Base-by-base conservation (phyloP, 129 eudicot genomes). In the Lactuca sativa region DNA sequence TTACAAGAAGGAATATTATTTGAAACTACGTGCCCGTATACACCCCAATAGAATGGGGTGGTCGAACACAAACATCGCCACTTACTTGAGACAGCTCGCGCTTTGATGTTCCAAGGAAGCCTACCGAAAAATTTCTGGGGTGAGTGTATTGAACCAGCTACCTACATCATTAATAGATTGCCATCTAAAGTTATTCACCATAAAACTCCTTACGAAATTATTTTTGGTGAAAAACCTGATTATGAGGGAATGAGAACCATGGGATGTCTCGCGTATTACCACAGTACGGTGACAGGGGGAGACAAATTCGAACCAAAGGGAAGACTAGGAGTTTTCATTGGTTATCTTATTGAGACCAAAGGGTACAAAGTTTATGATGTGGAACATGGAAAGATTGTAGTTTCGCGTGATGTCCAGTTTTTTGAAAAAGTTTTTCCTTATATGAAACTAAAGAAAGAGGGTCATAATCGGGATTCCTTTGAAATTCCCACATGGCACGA, bases 221-320 rank as follows among this genome's bases (percentile, higher is more conserved):
- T 21, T 21, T 21, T 17, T 18, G 33, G 17, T 18, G 33, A 56
- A 16, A 33, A 56, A 55, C 59, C 59, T 17, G 11, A 55, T 13
- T 55, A 55, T 4, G 17, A 55, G 59, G 59, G 32, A 17, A 15
- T 55, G 59, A 55, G 59, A 55, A 55, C 59, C 59, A 55, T 55
- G 59, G 59, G 21, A 55, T 55, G 59, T 9, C 59, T 55, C 5
- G 33, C 10, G 12, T 55, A 55, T 17, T 55, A 55, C 32, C 59
- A 55, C 4, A 55, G 59, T 15, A 55, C 59, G 32, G 32, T 55
- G 59, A 55, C 32, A 55, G 59, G 59, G 59, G 59, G 59, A 55
- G 59, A 17, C 32, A 55, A 17, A 17, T 17, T 55, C 7, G 59
- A 55, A 55, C 32, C 32, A 17, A 55, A 15, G 32, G 59, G 59